phyloP scores from a whole-genome alignment of 202 grass and related monocot genomes.

The Dendrocalamus latiflorus region DNA sequence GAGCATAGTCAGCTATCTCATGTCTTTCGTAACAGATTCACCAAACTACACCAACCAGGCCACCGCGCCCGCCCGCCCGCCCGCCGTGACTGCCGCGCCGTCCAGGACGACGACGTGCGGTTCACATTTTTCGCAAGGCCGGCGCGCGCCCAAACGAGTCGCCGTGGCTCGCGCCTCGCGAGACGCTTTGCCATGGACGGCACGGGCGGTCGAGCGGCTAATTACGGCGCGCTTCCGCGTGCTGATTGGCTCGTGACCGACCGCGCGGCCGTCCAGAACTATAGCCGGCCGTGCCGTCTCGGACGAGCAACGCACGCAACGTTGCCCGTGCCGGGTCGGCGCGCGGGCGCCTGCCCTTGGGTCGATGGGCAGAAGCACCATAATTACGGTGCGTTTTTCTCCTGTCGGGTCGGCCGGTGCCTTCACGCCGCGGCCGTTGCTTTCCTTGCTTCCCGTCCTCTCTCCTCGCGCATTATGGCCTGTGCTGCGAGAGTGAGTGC shows the following conservation, averaged over 20 bases:
- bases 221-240: neutral
- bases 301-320: neutral
- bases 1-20: neutral
- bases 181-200: constrained; percentile 3
- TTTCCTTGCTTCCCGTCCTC: neutral
- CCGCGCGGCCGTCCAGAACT: neutral
- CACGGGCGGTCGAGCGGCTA: neutral
- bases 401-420: neutral
- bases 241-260: neutral
- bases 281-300: neutral
- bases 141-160: neutral
- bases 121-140: neutral
- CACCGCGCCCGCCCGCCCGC: neutral
- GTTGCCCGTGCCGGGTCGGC: neutral
- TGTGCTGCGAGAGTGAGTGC: neutral
- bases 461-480: constrained; percentile 14
- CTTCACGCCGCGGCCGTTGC: constrained; percentile 16
- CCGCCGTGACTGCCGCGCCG: neutral
- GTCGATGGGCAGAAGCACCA: neutral
- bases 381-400: neutral
- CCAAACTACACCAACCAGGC: neutral
- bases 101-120: neutral
- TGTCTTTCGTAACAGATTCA: neutral
- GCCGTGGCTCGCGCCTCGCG: too few species aligned
- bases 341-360: neutral